phyloP scores from a whole-genome alignment of 768 basidiomycete species.

The Mycena pura region DNA sequence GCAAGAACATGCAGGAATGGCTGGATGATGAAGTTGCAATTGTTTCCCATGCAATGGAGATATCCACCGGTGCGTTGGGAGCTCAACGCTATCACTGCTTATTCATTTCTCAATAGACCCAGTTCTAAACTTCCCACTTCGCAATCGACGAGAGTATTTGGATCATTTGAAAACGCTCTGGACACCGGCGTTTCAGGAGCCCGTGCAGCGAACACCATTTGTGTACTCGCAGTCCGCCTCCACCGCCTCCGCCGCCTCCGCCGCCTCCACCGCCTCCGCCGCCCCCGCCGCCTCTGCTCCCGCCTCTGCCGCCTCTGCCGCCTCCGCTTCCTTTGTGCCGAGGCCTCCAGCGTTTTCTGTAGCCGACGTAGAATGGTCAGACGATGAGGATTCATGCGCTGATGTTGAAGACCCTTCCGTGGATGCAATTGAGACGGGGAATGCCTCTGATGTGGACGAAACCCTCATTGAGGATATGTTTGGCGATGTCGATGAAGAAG shows the following conservation, averaged over 20 bases:
- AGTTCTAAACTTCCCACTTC: too few species aligned
- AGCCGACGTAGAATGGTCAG: neutral
- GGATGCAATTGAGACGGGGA: neutral
- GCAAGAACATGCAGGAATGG: conserved; percentile 25
- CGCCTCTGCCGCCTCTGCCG: neutral
- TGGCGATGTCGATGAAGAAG: neutral
- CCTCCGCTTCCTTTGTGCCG: neutral
- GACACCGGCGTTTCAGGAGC: too few species aligned
- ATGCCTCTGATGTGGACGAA: neutral
- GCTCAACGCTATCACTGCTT: neutral
- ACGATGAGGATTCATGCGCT: neutral
- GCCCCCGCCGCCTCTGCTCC: too few species aligned
- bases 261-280: too few species aligned
- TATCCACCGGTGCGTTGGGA: neutral
- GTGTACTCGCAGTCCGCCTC: too few species aligned
- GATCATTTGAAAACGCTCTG: too few species aligned
- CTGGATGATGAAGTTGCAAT: neutral
- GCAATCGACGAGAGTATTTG: too few species aligned
- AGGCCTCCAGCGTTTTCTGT: too few species aligned
- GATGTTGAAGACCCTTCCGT: neutral
- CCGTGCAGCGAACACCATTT: too few species aligned
- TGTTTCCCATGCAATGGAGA: neutral
- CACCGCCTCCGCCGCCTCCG: too few species aligned
- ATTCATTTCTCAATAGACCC: neutral
- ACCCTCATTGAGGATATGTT: neutral